Evolutionary conservation across 208 protist species (phyloP), one percentile per base, ranked within the genome.

Genomic region (Sergeia podlipaevii): DNA sequence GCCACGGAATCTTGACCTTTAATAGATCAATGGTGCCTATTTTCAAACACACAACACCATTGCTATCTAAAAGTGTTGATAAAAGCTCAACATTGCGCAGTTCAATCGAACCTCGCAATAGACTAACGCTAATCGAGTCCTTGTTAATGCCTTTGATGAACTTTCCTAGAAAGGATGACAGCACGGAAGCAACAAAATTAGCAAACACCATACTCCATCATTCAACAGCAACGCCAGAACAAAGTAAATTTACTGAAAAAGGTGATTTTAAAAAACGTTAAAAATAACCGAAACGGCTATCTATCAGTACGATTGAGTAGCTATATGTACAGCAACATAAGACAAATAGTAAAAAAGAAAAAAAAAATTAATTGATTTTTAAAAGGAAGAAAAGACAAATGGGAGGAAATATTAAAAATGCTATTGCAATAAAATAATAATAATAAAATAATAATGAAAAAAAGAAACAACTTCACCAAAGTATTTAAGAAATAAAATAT

Each of bases 121-220:
- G 44, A 52, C 71, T 91, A 26, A 85, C 53, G 51, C 74, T 77
- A 10, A 91, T 46, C 11, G 73, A 63, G 20, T 85, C 52, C 32
- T 58, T 70, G 52, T 82, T 69, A 24, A 86, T 39, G 11, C 74
- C 63, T 54, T 87, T 85, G 4, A 80, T 63, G 24, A 87, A 83
- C 37, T 75, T 77, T 38, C 76, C 72, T 56, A 85, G 57, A 57
- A 79, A 86, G 37, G 72, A 68, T 7, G 62, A 70, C 34, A 91
- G 42, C 18, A 77, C 53, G 21, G 61, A 76, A 24, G 65, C 64
- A 7, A 91, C 52, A 38, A 77, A 85, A 44, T 61, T 74, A 17
- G 70, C 66, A 56, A 91, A 78, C 29, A 87, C 69, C 83, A 91
- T 91, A 21, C 50, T 38, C n/a, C n/a, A n/a, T n/a, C n/a, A n/a